Evolutionary conservation across 768 basidiomycete genomes (phyloP).

Genomic region (Podaxis rugospora): DNA sequence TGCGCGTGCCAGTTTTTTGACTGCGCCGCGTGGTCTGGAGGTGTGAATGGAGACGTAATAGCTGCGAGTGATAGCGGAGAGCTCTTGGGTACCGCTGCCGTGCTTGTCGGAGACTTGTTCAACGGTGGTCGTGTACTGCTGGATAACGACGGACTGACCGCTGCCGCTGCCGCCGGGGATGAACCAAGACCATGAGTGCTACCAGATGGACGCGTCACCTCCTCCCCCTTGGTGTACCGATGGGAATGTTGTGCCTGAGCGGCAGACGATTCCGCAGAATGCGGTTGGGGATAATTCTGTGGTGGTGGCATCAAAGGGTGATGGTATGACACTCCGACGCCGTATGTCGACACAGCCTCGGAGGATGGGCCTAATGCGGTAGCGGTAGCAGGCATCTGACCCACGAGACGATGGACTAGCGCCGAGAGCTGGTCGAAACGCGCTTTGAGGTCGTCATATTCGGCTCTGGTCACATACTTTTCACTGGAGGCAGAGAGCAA

Average conservation of each 20-base stretch:
- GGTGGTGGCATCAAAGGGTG: conserved; percentile 31
- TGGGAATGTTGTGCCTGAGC: conserved; percentile 17
- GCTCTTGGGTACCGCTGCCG: conserved; percentile 20
- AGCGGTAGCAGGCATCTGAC: conserved; percentile 16
- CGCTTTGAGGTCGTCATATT: conserved; percentile 71
- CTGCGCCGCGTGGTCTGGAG: conserved; percentile 23
- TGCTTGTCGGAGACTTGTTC: conserved; percentile 15
- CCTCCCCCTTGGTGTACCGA: conserved; percentile 24
- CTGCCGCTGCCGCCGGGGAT: conserved; percentile 21
- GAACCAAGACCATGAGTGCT: conserved; percentile 15
- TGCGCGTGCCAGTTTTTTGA: conserved; percentile 81
- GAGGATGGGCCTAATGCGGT: conserved; percentile 24
- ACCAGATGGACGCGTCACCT: conserved; percentile 16
- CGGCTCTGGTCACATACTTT: conserved; percentile 74
- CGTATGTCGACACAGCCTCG: conserved; percentile 28
- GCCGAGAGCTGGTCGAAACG: conserved; percentile 60
- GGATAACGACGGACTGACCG: conserved; percentile 19
- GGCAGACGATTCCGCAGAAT: conserved; percentile 19
- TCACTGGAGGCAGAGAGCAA: conserved; percentile 40
- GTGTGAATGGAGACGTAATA: conserved; percentile 36
- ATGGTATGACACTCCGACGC: conserved; percentile 25
- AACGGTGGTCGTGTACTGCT: conserved; percentile 19
- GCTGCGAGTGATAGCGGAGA: conserved; percentile 35
- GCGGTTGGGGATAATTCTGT: conserved; percentile 22
- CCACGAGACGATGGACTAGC: conserved; percentile 45